Base-by-base conservation (phyloP, 352 stramenopile species). In the Globisporangium irregulare region DNA sequence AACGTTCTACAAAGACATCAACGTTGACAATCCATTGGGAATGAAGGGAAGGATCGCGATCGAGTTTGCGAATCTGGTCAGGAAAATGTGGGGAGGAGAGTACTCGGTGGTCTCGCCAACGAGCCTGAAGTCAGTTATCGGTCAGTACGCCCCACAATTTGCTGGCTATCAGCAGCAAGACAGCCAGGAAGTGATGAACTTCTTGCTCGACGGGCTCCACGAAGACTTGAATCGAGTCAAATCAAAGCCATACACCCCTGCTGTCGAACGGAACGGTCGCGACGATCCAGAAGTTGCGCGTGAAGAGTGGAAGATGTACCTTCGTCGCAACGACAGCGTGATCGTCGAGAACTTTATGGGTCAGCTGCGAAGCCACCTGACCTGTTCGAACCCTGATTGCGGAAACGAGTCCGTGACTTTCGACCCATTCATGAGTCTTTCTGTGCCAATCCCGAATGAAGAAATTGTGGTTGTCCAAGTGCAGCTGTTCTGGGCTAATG, bases 61-160 rank as follows among this genome's bases (percentile, higher is more conserved):
- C n/a, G 92, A 97, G n/a, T 99, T 99, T 80, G 96, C 91, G 0
- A 84, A 77, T 29, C 76, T 99, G 6, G 65, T 99, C 22, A 84
- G 87, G n/a, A 88, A 97, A 58, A 96, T 99, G 74, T 99, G 97
- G 94, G 85, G 80, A 41, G 93, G 91, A 22, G 81, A 98, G 55
- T 98, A 90, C 73, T 89, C 79, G 5, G 81, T 94, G 10, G 84
- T 97, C 4, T 80, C 84, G 3, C 88, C 92, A 5, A 86, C 77
- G 1, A 75, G 84, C 24, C 69, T 96, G n/a, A 97, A 97, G 71
- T 78, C 80, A 1, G 84, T 94, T 14, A 96, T 96, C 55, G 88
- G 88, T 0, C 77, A 94, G 67, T 96, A 94, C 62, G 88, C 88
- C 15, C 89, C 90, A 7, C 91, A 96, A 66, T 97, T 98, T 73